Evolutionary conservation across 2,329 filamentous ascomycete species (phyloP).

Genomic region (Fusarium pseudocircinatum): DNA sequence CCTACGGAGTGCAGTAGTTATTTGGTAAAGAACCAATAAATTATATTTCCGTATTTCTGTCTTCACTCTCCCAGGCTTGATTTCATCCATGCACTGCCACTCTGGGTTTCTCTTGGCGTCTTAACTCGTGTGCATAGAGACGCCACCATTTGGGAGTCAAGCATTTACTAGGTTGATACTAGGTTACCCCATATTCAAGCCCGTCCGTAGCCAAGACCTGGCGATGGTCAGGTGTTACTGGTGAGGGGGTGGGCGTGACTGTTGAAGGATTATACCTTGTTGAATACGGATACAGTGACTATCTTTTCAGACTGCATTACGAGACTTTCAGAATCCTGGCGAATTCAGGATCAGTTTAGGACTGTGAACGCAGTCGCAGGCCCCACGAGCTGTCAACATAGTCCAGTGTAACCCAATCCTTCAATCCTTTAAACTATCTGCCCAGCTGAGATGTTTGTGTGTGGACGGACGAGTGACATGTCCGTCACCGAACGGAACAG

Average conservation of each 20-base stretch:
- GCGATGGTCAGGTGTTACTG: conserved; percentile 29
- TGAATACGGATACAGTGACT: background rate
- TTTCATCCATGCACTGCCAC: conserved; percentile 25
- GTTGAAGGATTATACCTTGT: background rate
- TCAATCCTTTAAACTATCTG: background rate
- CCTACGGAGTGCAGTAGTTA: background rate
- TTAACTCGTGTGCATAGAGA: conserved; percentile 4
- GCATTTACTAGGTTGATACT: conserved; percentile 16
- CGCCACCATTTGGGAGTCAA: conserved; percentile 38
- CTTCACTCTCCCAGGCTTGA: background rate
- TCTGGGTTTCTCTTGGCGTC: conserved; percentile 20
- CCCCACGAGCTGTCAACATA: background rate
- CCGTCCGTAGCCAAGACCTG: conserved; percentile 35
- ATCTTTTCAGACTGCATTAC: background rate
- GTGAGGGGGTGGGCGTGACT: conserved; percentile 6
- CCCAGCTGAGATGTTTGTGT: background rate
- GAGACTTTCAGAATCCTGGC: background rate
- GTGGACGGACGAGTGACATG: background rate
- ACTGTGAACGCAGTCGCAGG: background rate
- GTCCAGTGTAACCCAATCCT: background rate
- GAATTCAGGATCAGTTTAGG: background rate
- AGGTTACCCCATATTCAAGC: conserved; percentile 29
- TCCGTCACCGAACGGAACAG: background rate
- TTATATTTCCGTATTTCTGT: background rate
- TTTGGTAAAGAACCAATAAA: background rate